A percentile compares a stretch with the other conserved stretches of the same genome.
Evolutionary conservation across 179 eudicot genomes (phyloP).

Genomic region (Silene coronaria): DNA sequence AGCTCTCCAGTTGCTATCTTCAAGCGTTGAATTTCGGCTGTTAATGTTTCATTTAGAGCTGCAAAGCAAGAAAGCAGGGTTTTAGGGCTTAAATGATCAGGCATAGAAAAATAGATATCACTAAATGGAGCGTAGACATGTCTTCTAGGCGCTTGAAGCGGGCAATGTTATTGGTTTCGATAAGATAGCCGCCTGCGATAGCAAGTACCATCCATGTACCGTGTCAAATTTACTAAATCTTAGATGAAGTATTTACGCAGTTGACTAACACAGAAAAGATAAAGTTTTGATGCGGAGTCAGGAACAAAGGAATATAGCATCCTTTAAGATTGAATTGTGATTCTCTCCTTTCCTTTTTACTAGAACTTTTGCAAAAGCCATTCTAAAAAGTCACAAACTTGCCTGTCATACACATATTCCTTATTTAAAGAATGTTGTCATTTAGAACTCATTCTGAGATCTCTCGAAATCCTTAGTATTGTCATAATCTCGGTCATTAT

Average conservation of each 20-base stretch:
- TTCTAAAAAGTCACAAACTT: not conserved
- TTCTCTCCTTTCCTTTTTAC: not conserved
- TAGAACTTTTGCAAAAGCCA: not conserved
- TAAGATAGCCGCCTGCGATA: no score
- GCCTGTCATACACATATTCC: not conserved
- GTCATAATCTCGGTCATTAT: no score
- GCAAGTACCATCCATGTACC: not conserved
- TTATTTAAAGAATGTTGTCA: not conserved
- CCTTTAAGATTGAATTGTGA: not conserved
- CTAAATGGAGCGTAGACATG: no score
- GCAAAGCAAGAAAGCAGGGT: constrained; percentile 19
- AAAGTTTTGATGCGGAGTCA: not conserved
- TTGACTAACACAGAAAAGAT: not conserved
- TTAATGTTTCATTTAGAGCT: constrained; percentile 86
- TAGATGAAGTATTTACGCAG: not conserved
- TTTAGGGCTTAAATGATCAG: no score
- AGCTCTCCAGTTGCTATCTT: constrained; percentile 69
- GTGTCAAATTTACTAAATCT: not conserved
- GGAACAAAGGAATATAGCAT: not conserved
- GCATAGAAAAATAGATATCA: no score
- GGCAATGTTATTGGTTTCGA: no score
- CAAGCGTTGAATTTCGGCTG: constrained; percentile 84
- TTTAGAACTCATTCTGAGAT: not conserved
- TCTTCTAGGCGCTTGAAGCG: no score
- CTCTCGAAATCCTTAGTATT: not conserved